Conservation (phyloP, 768 basidiomycete genomes). For the Hirschioporus abietinus region DNA sequence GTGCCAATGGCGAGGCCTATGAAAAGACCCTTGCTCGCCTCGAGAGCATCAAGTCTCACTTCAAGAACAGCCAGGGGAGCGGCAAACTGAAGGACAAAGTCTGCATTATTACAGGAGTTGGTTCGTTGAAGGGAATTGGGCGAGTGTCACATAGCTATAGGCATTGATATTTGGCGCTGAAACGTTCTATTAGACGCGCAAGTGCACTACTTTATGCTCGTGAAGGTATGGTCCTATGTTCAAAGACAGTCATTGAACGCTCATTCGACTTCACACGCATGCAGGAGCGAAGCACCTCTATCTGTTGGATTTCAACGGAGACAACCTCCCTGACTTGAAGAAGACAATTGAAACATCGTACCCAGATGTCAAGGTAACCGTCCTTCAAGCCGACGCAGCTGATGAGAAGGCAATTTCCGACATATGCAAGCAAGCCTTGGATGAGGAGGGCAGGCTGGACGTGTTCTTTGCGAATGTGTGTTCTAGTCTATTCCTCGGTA, state of each 20-base stretch:
- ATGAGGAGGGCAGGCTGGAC: slow-evolving; percentile 83
- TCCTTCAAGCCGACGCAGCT: slow-evolving; percentile 76
- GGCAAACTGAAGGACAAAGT: slow-evolving; percentile 70
- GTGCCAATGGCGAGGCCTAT: slow-evolving; percentile 42
- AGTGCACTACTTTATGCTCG: slow-evolving; percentile 70
- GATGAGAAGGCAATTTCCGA: slow-evolving; percentile 63
- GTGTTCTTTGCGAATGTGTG: slow-evolving; percentile 93
- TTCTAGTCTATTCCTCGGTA: slow-evolving; percentile 8
- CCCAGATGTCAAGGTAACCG: slow-evolving; percentile 78
- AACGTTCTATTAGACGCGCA: slow-evolving; percentile 48
- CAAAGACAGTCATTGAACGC: not conserved
- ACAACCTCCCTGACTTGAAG: slow-evolving; percentile 67
- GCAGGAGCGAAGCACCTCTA: slow-evolving; percentile 75
- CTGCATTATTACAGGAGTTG: slow-evolving; percentile 83
- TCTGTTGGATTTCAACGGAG: slow-evolving; percentile 63
- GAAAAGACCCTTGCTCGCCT: slow-evolving; percentile 62
- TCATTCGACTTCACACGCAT: not conserved
- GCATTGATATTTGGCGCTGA: not conserved
- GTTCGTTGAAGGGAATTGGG: slow-evolving; percentile 87
- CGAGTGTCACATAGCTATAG: slow-evolving; percentile 28
- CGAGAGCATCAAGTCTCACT: slow-evolving; percentile 61
- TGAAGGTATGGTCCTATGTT: slow-evolving; percentile 46
- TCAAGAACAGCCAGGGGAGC: slow-evolving; percentile 46
- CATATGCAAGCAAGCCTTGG: slow-evolving; percentile 65
- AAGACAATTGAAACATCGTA: slow-evolving; percentile 60